These are phyloP conservation scores for Penicillium fimorum DNA, from an alignment of 495 filamentous ascomycete genomes.

Conservation along the genomic window DNA sequence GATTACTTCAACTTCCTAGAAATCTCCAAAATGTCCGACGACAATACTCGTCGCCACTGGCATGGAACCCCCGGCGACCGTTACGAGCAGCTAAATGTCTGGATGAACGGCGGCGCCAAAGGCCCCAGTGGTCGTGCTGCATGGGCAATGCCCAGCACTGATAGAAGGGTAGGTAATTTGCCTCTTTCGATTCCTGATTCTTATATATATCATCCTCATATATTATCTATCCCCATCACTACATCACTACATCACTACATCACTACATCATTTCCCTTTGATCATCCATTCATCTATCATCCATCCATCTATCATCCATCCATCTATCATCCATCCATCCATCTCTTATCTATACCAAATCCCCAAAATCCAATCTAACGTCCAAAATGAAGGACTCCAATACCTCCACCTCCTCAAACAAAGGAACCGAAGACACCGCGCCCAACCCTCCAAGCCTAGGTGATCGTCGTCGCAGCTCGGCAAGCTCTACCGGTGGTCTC, in stretches of 20 bases:
- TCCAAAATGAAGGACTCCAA: slow-evolving; percentile 24
- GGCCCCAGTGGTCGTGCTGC: slow-evolving; percentile 24
- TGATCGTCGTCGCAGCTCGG: slow-evolving; percentile 34
- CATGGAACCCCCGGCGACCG: slow-evolving; percentile 41
- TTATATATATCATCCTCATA: neutral
- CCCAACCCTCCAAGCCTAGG: slow-evolving; percentile 19
- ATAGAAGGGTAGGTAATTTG: slow-evolving; percentile 21
- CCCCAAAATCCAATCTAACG: neutral
- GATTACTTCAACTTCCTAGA: slow-evolving; percentile 12
- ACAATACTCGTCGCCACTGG: slow-evolving; percentile 38
- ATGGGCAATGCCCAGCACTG: slow-evolving; percentile 28
- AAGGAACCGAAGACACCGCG: slow-evolving; percentile 2
- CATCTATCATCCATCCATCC: neutral
- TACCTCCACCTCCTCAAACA: slow-evolving; percentile 25
- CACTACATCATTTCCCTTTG: too few species aligned
- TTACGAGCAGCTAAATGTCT: slow-evolving; percentile 45
- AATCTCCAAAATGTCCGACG: slow-evolving; percentile 29
- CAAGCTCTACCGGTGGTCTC: slow-evolving; percentile 26
- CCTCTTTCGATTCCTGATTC: slow-evolving; percentile 1
- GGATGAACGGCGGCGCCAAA: slow-evolving; percentile 40
- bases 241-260: neutral
- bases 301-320: too few species aligned
- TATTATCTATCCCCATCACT: neutral
- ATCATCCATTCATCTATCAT: too few species aligned
- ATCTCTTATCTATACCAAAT: neutral